Conservation (phyloP, 805 yeast genomes). For the Myxozyma udenii region DNA sequence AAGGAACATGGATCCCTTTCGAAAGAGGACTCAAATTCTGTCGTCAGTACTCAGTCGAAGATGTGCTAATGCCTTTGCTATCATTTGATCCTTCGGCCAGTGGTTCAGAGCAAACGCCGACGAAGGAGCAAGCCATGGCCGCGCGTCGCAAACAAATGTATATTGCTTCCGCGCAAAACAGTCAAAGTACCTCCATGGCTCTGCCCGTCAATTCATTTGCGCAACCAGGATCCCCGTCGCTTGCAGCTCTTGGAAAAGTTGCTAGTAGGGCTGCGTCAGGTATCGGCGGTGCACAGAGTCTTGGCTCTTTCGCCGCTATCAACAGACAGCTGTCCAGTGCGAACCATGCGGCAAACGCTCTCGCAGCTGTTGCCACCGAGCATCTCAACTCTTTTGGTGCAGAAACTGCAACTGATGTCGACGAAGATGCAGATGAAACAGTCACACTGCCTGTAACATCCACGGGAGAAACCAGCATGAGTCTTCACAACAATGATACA, state of each 20-base stretch:
- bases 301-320: constrained; percentile 1
- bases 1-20: constrained; percentile 70
- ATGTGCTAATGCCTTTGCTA: constrained; percentile 51
- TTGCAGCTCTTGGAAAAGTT: constrained; percentile 17
- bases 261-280: constrained; percentile 2
- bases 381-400: constrained; percentile 4
- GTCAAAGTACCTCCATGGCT: no score
- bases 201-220: constrained; percentile 6
- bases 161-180: constrained; percentile 16
- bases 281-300: no score
- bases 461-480: not conserved
- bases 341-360: not conserved
- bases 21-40: constrained; percentile 47
- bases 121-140: constrained; percentile 49
- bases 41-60: constrained; percentile 57
- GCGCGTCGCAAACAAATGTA: constrained; percentile 38
- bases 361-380: constrained; percentile 2
- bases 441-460: not conserved
- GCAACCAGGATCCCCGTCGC: not conserved
- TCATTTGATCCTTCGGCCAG: constrained; percentile 41
- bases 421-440: constrained; percentile 15
- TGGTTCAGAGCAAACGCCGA: constrained; percentile 44
- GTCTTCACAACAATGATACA: not conserved
- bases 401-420: constrained; percentile 24
- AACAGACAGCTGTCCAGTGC: not conserved